Conservation (phyloP, 2,329 filamentous ascomycete species). For the Thelonectria blattea region DNA sequence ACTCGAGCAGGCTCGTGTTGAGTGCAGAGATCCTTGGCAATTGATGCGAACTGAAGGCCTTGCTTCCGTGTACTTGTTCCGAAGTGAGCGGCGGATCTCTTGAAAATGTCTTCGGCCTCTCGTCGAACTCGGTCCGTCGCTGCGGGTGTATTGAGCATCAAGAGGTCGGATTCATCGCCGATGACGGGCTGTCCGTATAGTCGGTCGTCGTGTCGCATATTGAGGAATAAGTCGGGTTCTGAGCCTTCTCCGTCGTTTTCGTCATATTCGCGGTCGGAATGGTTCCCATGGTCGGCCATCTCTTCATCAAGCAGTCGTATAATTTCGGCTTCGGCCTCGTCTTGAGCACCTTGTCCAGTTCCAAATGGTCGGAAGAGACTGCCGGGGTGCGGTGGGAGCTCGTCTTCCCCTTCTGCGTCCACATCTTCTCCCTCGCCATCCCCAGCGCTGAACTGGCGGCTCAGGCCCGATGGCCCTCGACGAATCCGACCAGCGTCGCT, state of each 20-base stretch:
- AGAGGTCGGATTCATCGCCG: conserved; percentile 56
- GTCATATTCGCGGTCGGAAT: conserved; percentile 46
- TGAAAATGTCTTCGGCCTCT: conserved; percentile 63
- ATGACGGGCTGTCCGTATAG: conserved; percentile 47
- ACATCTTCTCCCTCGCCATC: conserved; percentile 42
- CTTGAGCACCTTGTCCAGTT: conserved; percentile 29
- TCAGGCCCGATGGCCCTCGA: conserved; percentile 57
- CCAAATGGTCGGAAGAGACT: conserved; percentile 42
- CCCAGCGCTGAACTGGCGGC: conserved; percentile 46
- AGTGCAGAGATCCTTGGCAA: conserved; percentile 73
- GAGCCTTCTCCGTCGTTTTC: conserved; percentile 48
- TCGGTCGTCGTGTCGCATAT: conserved; percentile 52
- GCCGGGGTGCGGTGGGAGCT: conserved; percentile 41
- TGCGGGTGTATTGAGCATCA: conserved; percentile 62
- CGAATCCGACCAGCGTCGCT: conserved; percentile 14
- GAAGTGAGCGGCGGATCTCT: conserved; percentile 57
- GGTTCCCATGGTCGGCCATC: conserved; percentile 45
- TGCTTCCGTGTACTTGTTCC: conserved; percentile 52
- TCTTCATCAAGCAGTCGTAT: conserved; percentile 45
- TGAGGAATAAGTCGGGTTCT: conserved; percentile 57
- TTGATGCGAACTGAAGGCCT: conserved; percentile 69
- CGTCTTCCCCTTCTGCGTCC: conserved; percentile 44
- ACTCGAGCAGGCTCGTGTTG: conserved; percentile 64
- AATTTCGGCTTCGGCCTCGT: conserved; percentile 45
- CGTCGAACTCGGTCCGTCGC: conserved; percentile 58